Conservation (phyloP, 495 filamentous ascomycete species). For the Letharia lupina region DNA sequence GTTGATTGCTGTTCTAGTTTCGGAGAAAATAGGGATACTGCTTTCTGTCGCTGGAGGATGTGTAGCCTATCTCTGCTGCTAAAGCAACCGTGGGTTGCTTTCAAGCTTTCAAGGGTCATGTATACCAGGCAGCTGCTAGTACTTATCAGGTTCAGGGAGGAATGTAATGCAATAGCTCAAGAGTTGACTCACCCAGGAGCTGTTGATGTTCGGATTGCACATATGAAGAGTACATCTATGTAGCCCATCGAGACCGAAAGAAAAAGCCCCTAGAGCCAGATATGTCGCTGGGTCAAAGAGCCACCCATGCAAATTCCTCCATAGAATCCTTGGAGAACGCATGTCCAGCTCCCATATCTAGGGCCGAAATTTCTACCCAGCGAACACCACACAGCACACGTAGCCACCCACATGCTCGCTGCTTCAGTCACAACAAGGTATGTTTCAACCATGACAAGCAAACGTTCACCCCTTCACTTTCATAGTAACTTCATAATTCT, state of each 20-base stretch:
- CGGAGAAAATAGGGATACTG: background rate
- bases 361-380: background rate
- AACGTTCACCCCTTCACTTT: background rate
- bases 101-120: background rate
- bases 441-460: background rate
- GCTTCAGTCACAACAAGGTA: background rate
- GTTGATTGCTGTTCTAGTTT: background rate
- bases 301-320: background rate
- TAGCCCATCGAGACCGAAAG: background rate
- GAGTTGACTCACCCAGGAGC: background rate
- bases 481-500: conserved; percentile 9
- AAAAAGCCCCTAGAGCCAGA: background rate
- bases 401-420: background rate
- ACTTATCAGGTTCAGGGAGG: background rate
- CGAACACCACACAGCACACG: background rate
- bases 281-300: background rate
- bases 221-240: background rate
- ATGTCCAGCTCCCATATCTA: background rate
- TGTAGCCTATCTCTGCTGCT: background rate
- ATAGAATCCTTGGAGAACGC: background rate
- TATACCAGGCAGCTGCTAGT: background rate
- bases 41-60: background rate
- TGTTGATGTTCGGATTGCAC: background rate
- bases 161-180: background rate
- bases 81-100: background rate